phyloP scores from a whole-genome alignment of 352 stramenopile species.

The Globisporangium recalcitrans region DNA sequence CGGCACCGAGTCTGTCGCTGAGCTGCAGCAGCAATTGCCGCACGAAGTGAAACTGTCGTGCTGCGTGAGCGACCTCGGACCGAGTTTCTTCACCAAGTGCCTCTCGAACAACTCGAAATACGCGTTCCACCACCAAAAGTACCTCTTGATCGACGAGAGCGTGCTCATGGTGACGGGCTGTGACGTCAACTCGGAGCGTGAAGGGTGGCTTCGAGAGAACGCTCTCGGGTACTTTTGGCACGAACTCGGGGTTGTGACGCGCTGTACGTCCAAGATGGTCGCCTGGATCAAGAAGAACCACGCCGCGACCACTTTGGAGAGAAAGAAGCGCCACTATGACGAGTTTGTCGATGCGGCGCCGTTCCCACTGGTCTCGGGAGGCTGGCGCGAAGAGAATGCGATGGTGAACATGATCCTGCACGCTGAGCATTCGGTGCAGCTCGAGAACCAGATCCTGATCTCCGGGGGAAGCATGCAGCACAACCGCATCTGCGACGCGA shows the following conservation, averaged over 20 bases:
- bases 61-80: slow-evolving; percentile 63
- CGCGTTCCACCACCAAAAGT: slow-evolving; percentile 82
- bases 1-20: slow-evolving; percentile 48
- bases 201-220: slow-evolving; percentile 60
- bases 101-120: slow-evolving; percentile 81
- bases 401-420: slow-evolving; percentile 82
- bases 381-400: slow-evolving; percentile 71
- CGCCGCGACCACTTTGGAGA: slow-evolving; percentile 8
- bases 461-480: slow-evolving; percentile 63
- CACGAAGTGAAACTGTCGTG: slow-evolving; percentile 45
- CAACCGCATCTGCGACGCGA: slow-evolving; percentile 64
- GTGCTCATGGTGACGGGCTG: slow-evolving; percentile 73
- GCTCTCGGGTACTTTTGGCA: slow-evolving; percentile 74
- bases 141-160: slow-evolving; percentile 58
- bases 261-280: slow-evolving; percentile 48
- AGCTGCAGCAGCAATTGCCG: slow-evolving; percentile 43
- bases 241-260: slow-evolving; percentile 46
- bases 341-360: slow-evolving; percentile 47
- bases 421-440: slow-evolving; percentile 52
- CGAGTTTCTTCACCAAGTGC: slow-evolving; percentile 30
- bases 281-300: slow-evolving; percentile 61
- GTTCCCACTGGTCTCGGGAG: slow-evolving; percentile 67
- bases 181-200: slow-evolving; percentile 67
- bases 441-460: slow-evolving; percentile 83
- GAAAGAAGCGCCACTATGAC: slow-evolving; percentile 48